Evolutionary conservation across 257 asterid species (phyloP).

Genomic region (Nicotiana undulata): DNA sequence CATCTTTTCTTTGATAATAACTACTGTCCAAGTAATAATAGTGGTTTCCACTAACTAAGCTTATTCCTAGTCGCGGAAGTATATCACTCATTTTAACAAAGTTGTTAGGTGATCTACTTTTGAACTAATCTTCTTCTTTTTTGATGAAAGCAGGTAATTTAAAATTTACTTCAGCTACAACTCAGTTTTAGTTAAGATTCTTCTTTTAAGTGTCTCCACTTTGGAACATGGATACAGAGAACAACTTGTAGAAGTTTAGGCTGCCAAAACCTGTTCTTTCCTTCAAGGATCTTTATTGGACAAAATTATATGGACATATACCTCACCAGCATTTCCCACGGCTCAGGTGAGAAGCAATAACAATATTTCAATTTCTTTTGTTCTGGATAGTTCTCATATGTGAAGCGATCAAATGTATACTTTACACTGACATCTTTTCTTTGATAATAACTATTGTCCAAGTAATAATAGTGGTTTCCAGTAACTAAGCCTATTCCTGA

Average conservation of each 20-base stretch:
- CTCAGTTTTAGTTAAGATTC: not conserved
- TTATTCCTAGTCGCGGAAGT: not conserved
- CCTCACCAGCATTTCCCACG: conserved; percentile 71
- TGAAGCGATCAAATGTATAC: too few species aligned
- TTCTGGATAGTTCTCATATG: too few species aligned
- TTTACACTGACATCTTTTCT: too few species aligned
- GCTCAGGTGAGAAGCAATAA: too few species aligned
- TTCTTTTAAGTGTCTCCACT: not conserved
- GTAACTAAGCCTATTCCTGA: too few species aligned
- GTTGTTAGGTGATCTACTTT: not conserved
- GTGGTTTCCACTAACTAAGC: not conserved
- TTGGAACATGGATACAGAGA: conserved; percentile 13
- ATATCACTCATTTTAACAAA: not conserved
- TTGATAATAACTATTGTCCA: too few species aligned
- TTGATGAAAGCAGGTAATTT: not conserved
- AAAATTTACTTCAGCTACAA: not conserved
- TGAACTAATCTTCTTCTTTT: not conserved
- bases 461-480: too few species aligned
- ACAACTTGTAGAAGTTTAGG: conserved; percentile 52
- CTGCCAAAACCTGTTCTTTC: conserved; percentile 63
- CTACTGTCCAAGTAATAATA: not conserved
- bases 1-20: too few species aligned
- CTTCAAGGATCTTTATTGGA: conserved; percentile 36
- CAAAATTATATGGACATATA: not conserved
- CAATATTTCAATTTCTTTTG: too few species aligned